Percentiles rank a stretch among this genome's conserved stretches.
Conservation (phyloP, 345 rosid species). For the Carallia pectinifolia region DNA sequence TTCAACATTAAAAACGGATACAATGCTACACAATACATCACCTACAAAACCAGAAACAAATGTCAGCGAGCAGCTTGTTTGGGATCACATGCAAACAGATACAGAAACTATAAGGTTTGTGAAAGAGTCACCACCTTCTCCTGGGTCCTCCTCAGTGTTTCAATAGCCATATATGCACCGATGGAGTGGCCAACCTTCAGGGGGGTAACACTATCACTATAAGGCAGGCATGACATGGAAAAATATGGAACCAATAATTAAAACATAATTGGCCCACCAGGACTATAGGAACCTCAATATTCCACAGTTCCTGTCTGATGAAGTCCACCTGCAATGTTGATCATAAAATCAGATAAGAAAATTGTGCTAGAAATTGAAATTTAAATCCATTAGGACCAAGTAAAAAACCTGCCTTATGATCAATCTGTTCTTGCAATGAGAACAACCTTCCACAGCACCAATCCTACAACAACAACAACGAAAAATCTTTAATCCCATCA, state of each 20-base stretch:
- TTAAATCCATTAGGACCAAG: too few relatives aligned
- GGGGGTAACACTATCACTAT: slow-evolving; percentile 8
- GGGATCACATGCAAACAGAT: not conserved
- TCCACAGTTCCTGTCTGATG: slow-evolving; percentile 56
- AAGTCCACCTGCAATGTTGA: slow-evolving; percentile 55
- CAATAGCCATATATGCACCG: slow-evolving; percentile 69
- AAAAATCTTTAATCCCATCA: too few relatives aligned
- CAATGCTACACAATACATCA: slow-evolving; percentile 52
- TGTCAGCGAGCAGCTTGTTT: not conserved
- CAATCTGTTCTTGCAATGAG: slow-evolving; percentile 67
- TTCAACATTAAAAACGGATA: slow-evolving; percentile 78
- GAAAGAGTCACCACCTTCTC: slow-evolving; percentile 46
- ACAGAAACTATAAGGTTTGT: slow-evolving; percentile 8
- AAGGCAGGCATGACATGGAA: not conserved
- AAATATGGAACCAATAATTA: not conserved
- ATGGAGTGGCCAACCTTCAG: slow-evolving; percentile 85
- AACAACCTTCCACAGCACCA: slow-evolving; percentile 62
- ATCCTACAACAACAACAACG: slow-evolving; percentile 32
- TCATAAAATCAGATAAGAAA: not conserved
- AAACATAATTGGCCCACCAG: slow-evolving; percentile 44
- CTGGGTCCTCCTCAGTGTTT: slow-evolving; percentile 47
- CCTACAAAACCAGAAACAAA: slow-evolving; percentile 39
- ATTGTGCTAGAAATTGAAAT: too few relatives aligned
- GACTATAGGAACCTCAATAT: slow-evolving; percentile 53
- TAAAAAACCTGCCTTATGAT: slow-evolving; percentile 50